A percentile compares a stretch with the other conserved stretches of the same genome.
These are phyloP conservation scores for Wickerhamomyces tratensis DNA, from an alignment of 805 yeast genomes.

Conservation along the genomic window DNA sequence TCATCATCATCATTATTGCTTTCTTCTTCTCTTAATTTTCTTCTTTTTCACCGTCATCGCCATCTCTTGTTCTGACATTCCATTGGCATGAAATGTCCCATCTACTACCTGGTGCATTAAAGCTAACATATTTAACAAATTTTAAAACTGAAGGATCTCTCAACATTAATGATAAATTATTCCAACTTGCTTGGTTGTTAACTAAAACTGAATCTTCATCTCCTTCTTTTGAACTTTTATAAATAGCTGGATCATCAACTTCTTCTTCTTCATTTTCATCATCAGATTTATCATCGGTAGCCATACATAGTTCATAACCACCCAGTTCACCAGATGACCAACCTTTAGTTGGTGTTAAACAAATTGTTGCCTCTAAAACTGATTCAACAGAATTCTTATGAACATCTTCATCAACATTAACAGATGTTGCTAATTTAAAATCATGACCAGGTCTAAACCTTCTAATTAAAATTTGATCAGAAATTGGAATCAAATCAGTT, in stretches of 20 bases:
- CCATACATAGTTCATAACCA: conserved; percentile 91
- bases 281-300: conserved; percentile 32
- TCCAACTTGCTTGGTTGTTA: conserved; percentile 79
- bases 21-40: conserved; percentile 8
- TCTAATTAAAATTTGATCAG: conserved; percentile 65
- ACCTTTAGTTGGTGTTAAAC: conserved; percentile 70
- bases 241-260: conserved; percentile 69
- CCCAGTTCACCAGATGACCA: conserved; percentile 92
- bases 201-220: conserved; percentile 70
- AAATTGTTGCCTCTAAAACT: conserved; percentile 69
- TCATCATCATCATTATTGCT: not conserved
- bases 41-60: conserved; percentile 27
- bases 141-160: conserved; percentile 83
- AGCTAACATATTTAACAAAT: conserved; percentile 86
- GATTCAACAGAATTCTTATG: conserved; percentile 24
- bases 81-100: conserved; percentile 86
- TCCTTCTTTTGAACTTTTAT: conserved; percentile 42
- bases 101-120: conserved; percentile 79
- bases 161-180: conserved; percentile 63
- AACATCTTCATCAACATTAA: conserved; percentile 26
- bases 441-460: conserved; percentile 94
- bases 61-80: conserved; percentile 49
- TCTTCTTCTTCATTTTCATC: conserved; percentile 36
- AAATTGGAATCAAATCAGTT: conserved; percentile 51
- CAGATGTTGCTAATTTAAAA: conserved; percentile 77